Conservation (phyloP, 106 monocot genomes). For the Dendrobium nobile region DNA sequence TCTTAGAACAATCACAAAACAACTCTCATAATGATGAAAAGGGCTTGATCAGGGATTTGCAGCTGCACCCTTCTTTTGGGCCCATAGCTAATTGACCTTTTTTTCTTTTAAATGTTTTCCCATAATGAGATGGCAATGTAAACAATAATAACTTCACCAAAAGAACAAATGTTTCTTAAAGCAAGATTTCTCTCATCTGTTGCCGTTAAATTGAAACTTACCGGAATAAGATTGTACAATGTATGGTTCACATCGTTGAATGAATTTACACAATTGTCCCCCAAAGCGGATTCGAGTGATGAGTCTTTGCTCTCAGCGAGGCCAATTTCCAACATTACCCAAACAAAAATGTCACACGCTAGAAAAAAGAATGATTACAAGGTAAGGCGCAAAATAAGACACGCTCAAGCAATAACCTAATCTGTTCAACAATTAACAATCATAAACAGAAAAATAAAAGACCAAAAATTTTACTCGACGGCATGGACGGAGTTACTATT, state of each 20-base stretch:
- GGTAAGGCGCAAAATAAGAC: neutral
- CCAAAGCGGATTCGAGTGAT: neutral
- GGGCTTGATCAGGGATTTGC: too few relatives aligned
- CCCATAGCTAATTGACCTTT: too few relatives aligned
- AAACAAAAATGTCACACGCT: neutral
- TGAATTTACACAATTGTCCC: slow-evolving; percentile 6
- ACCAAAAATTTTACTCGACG: neutral
- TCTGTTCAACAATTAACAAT: neutral
- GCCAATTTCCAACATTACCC: slow-evolving; percentile 8
- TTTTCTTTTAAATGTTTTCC: too few relatives aligned
- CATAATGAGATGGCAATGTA: too few relatives aligned
- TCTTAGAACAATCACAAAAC: neutral
- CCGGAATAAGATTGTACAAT: slow-evolving; percentile 7
- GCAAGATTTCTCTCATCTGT: neutral
- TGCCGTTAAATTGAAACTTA: neutral
- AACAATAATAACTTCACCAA: neutral
- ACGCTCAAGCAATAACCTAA: neutral
- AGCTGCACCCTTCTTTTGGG: too few relatives aligned
- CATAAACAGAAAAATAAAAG: neutral
- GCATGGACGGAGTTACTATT: too few relatives aligned
- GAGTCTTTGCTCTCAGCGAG: neutral
- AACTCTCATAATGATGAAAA: neutral
- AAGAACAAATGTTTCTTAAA: neutral
- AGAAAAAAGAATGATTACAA: neutral
- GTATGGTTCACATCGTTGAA: slow-evolving; percentile 1